Evolutionary conservation across 2,329 filamentous ascomycete genomes (phyloP).

Genomic region (Exophiala calicioides): DNA sequence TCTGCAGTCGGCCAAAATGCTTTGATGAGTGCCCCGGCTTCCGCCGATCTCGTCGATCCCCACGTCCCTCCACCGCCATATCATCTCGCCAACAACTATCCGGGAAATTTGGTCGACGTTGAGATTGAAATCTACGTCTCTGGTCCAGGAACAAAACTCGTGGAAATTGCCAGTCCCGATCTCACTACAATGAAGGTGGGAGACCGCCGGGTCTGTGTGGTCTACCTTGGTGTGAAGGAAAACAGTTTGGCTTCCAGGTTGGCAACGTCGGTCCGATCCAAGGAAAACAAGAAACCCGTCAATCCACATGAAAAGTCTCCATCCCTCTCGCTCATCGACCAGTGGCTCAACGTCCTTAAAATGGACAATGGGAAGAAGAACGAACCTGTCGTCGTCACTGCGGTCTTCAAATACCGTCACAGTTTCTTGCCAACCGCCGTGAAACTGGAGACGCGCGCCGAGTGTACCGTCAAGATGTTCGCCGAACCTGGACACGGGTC

Average conservation of each 20-base stretch:
- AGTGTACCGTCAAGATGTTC: constrained; percentile 2
- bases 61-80: constrained; percentile 2
- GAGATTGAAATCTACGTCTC: constrained; percentile 11
- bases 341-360: constrained; percentile 23
- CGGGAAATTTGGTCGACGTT: constrained; percentile 12
- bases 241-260: constrained; percentile 18
- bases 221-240: constrained; percentile 28
- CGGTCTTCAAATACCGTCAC: constrained; percentile 18
- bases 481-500: not conserved
- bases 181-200: constrained; percentile 4
- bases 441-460: constrained; percentile 12
- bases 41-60: not conserved
- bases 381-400: constrained; percentile 16
- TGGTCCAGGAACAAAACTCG: constrained; percentile 8
- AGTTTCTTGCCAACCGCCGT: constrained; percentile 14
- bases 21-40: constrained; percentile 1
- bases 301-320: constrained; percentile 3
- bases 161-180: constrained; percentile 3
- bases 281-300: not conserved
- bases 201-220: constrained; percentile 33
- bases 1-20: constrained; percentile 15
- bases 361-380: constrained; percentile 18
- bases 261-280: constrained; percentile 15
- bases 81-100: constrained; percentile 9
- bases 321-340: constrained; percentile 21